phyloP scores from a whole-genome alignment of 2,329 filamentous ascomycete species.

The Fusarium domesticum region DNA sequence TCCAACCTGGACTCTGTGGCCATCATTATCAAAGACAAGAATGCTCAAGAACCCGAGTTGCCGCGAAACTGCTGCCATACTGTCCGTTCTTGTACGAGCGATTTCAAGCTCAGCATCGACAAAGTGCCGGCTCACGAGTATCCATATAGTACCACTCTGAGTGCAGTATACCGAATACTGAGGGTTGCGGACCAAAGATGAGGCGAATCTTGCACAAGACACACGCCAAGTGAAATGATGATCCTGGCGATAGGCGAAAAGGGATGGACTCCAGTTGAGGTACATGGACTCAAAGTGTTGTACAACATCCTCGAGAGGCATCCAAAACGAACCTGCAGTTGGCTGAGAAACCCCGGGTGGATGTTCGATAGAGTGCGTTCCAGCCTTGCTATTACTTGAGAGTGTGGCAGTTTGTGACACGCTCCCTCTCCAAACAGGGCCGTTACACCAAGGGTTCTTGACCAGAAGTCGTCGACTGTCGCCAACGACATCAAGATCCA shows the following conservation, averaged over 20 bases:
- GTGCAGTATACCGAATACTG: constrained; percentile 68
- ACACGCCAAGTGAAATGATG: constrained; percentile 84
- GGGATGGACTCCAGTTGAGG: constrained; percentile 89
- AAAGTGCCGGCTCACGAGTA: constrained; percentile 85
- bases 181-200: constrained; percentile 62
- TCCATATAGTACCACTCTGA: constrained; percentile 66
- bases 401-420: neutral
- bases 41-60: constrained; percentile 82
- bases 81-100: constrained; percentile 42
- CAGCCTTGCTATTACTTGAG: neutral
- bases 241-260: constrained; percentile 81
- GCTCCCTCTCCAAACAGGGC: constrained; percentile 64
- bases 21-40: constrained; percentile 71
- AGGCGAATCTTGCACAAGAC: constrained; percentile 46
- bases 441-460: constrained; percentile 95
- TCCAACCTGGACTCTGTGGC: constrained; percentile 69
- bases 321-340: constrained; percentile 81
- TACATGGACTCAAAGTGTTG: constrained; percentile 96
- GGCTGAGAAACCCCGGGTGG: constrained; percentile 15
- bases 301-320: constrained; percentile 79
- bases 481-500: constrained; percentile 66
- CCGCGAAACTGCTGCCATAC: constrained; percentile 45
- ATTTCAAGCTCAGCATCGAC: constrained; percentile 62
- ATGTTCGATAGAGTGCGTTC: constrained; percentile 1
- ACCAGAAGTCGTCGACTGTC: constrained; percentile 70